These are phyloP conservation scores for Salvia miltiorrhiza DNA, from an alignment of 257 asterid species.

Conservation along the genomic window DNA sequence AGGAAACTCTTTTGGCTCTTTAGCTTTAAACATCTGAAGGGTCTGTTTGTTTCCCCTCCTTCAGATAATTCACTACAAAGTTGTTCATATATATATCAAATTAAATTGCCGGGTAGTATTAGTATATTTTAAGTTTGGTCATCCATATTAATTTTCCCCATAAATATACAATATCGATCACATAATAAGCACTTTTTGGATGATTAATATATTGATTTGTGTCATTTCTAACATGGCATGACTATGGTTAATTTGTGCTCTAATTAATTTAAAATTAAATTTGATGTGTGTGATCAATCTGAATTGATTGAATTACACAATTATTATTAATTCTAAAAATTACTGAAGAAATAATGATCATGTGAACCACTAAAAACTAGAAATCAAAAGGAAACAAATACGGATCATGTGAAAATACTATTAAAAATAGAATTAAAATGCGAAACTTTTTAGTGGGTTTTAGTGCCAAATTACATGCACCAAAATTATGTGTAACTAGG, in stretches of 20 bases:
- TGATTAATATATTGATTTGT: neutral
- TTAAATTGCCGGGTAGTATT: neutral
- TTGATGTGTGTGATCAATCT: neutral
- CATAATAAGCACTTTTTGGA: too few relatives aligned
- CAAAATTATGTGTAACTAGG: constrained; percentile 32
- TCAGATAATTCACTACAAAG: neutral
- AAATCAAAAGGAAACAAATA: neutral
- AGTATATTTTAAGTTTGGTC: neutral
- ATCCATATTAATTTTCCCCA: too few relatives aligned
- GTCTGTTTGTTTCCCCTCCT: too few relatives aligned
- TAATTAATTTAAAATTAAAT: neutral
- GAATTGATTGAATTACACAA: neutral
- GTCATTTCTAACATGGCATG: neutral
- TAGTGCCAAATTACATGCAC: constrained; percentile 46
- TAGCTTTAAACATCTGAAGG: too few relatives aligned
- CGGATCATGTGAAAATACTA: constrained; percentile 20
- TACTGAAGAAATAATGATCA: neutral
- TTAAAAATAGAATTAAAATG: neutral
- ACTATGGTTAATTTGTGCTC: neutral
- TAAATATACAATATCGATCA: too few relatives aligned
- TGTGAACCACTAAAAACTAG: neutral
- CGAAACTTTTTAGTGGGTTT: constrained; percentile 25
- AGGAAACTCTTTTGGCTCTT: too few relatives aligned
- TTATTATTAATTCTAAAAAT: neutral
- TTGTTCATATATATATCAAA: neutral